These are phyloP conservation scores for Actinomucor elegans DNA, from an alignment of 371 early-diverging fungal species.

Conservation along the genomic window DNA sequence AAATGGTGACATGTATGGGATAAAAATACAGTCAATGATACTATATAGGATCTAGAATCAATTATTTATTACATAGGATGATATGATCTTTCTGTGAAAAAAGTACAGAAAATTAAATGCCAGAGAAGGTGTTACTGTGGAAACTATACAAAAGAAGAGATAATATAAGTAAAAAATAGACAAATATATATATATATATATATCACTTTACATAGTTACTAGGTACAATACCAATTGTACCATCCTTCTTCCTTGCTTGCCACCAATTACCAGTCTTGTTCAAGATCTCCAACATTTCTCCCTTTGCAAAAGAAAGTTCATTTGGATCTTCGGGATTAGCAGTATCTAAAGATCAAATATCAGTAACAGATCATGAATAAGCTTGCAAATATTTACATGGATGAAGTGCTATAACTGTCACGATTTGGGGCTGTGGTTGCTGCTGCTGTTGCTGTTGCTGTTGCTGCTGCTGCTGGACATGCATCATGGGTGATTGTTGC, in stretches of 20 bases:
- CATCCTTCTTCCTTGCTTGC: constrained; percentile 85
- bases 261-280: constrained; percentile 96
- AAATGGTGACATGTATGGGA: too few relatives aligned
- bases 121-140: too few relatives aligned
- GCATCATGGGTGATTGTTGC: neutral
- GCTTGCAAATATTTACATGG: constrained; percentile 15
- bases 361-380: neutral
- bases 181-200: too few relatives aligned
- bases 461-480: neutral
- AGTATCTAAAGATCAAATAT: constrained; percentile 58
- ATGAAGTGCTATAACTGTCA: constrained; percentile 26
- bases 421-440: neutral
- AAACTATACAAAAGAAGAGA: too few relatives aligned
- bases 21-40: too few relatives aligned
- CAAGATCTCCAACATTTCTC: constrained; percentile 80
- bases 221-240: constrained; percentile 88
- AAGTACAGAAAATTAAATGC: too few relatives aligned
- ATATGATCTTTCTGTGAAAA: too few relatives aligned
- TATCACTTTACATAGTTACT: constrained; percentile 86
- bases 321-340: constrained; percentile 90
- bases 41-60: too few relatives aligned
- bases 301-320: constrained; percentile 85
- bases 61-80: too few relatives aligned
- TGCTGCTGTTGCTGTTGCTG: constrained; percentile 1
- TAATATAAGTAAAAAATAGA: too few relatives aligned